Evolutionary conservation across 116 monocot genomes (phyloP), one percentile per base, ranked within the genome.

Genomic region (Trichopus zeylanicus): DNA sequence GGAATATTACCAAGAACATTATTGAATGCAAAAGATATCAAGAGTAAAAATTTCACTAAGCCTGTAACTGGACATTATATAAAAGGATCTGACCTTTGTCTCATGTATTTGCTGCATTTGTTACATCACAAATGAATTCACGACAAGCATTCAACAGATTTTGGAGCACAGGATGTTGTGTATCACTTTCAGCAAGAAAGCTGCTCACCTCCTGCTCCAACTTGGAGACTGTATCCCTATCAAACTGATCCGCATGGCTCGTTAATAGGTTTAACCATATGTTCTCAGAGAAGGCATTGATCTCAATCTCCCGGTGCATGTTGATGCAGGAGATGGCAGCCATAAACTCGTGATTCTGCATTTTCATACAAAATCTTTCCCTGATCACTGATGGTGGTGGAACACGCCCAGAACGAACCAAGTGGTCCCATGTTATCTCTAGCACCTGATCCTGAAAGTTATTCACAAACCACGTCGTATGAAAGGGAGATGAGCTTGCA

Each of bases 301-400:
- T 61, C 22, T 82, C 66, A 16, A 56, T 67, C 33, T 38, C 60
- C 25, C 72, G 55, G 59, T 65, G 66, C 35, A 66, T 69, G n/a
- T 26, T 42, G 38, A 94, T 72, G 73, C 80, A 86, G 27, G 77
- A 81, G 15, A 87, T 27, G 4, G 89, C 77, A 18, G 70, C 55
- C 20, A 46, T 8, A 22, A 25, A 67, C 8, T 89, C 71, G 10
- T 62, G 79, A 63, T 84, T 76, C 18, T 55, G 22, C 54, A 90
- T 56, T 73, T 87, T 81, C 46, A 81, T 62, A 52, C 77, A 76
- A 34, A 93, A 78, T 56, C 80, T 78, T 78, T 87, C 97, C 67
- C 82, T 87, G 60, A 97, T 62, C 42, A 97, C 64, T 15, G 87
- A 73, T 61, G 83, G 70, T 25, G 91, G 91, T 2, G 84, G 77